phyloP scores from a whole-genome alignment of 768 basidiomycete genomes.

The Panus rudis region DNA sequence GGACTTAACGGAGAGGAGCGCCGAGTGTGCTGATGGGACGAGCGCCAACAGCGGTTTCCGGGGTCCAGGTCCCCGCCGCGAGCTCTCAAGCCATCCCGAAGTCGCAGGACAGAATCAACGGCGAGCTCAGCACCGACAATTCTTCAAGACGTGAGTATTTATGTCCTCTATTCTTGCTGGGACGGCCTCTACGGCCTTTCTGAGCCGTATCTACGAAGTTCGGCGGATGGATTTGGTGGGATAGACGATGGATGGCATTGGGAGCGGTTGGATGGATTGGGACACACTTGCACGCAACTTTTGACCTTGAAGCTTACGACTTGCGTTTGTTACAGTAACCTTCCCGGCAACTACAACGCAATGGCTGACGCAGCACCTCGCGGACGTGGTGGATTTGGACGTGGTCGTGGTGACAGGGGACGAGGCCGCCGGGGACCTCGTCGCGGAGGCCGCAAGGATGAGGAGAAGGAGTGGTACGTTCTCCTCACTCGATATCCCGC shows the following conservation, averaged over 20 bases:
- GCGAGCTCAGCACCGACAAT: constrained; percentile 23
- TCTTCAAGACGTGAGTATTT: constrained; percentile 34
- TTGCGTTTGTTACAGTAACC: constrained; percentile 13
- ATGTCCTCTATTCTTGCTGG: constrained; percentile 3
- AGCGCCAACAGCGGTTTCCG: no score
- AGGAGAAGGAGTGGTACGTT: constrained; percentile 97
- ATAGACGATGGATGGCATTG: constrained; percentile 43
- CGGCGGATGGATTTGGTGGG: constrained; percentile 1
- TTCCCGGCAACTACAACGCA: constrained; percentile 40
- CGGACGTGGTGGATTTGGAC: constrained; percentile 77
- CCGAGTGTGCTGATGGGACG: no score
- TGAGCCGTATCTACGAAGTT: constrained; percentile 4
- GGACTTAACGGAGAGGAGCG: no score
- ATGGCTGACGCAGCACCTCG: constrained; percentile 84
- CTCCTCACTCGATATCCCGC: background rate
- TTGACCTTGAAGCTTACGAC: constrained; percentile 3
- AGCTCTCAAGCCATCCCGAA: no score
- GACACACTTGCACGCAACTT: constrained; percentile 18
- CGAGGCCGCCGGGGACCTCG: constrained; percentile 74
- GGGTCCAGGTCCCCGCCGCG: no score
- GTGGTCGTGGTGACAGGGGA: constrained; percentile 76
- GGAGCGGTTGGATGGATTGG: constrained; percentile 35
- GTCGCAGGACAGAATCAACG: no score
- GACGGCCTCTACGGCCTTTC: background rate
- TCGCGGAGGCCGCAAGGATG: constrained; percentile 96